phyloP scores from a whole-genome alignment of 2,329 filamentous ascomycete species.

The Aspergillus sp. region DNA sequence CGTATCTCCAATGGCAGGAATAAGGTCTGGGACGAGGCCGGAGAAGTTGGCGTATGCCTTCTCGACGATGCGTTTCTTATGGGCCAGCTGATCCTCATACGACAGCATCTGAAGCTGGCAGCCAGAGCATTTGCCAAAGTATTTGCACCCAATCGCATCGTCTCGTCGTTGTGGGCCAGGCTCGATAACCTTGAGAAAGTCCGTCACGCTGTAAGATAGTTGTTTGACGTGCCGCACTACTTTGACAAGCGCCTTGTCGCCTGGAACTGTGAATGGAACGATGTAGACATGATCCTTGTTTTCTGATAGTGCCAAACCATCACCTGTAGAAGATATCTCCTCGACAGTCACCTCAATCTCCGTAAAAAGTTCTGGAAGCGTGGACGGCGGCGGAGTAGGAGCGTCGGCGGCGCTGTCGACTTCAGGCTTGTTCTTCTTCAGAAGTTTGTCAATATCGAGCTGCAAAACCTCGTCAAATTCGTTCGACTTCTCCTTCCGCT shows the following conservation, averaged over 20 bases:
- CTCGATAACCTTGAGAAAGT: conserved; percentile 75
- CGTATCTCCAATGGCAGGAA: conserved; percentile 78
- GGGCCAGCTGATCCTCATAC: conserved; percentile 78
- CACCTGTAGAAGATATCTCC: conserved; percentile 85
- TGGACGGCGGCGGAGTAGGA: conserved; percentile 17
- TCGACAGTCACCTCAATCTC: conserved; percentile 81
- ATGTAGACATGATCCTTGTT: conserved; percentile 73
- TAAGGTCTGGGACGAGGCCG: conserved; percentile 69
- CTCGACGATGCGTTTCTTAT: conserved; percentile 84
- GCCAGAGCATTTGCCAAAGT: conserved; percentile 84
- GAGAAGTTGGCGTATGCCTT: conserved; percentile 93
- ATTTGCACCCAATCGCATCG: conserved; percentile 73
- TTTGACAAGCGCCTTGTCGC: conserved; percentile 76
- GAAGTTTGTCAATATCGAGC: conserved; percentile 56
- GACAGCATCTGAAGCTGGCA: conserved; percentile 98
- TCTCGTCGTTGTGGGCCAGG: conserved; percentile 77
- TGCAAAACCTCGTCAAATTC: conserved; percentile 67
- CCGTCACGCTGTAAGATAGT: conserved; percentile 71
- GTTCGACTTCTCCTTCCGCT: conserved; percentile 61
- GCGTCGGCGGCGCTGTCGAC: conserved; percentile 22
- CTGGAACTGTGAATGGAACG: conserved; percentile 84
- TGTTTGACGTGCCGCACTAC: conserved; percentile 69
- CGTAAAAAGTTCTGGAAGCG: conserved; percentile 64
- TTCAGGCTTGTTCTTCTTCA: conserved; percentile 34
- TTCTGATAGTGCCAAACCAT: conserved; percentile 75